A percentile compares a stretch with the other conserved stretches of the same genome.
These are phyloP conservation scores for Pseudonitzschia multistriata DNA, from an alignment of 108 stramenopile genomes.

Conservation along the genomic window DNA sequence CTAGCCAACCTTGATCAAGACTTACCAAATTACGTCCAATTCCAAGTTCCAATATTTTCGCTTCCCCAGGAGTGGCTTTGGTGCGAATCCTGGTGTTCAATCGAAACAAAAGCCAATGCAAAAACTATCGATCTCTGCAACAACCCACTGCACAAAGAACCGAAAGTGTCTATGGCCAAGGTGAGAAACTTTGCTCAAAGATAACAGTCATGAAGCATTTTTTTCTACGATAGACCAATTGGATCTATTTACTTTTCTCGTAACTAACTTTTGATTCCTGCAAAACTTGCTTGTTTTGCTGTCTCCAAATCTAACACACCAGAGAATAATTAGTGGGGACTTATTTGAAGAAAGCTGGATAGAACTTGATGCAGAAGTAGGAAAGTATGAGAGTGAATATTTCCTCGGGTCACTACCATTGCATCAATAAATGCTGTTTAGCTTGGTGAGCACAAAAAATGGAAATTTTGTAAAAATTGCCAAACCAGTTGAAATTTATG, in stretches of 20 bases:
- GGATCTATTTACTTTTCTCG: not conserved
- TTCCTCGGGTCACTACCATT: conserved; percentile 8
- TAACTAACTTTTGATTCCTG: not conserved
- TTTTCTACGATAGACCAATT: not conserved
- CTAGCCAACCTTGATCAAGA: conserved; percentile 95
- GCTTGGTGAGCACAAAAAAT: not conserved
- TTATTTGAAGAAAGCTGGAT: conserved; percentile 97
- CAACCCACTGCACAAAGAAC: conserved; percentile 98
- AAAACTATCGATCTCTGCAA: conserved; percentile 99
- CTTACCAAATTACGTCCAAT: conserved; percentile 97
- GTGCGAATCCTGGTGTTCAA: conserved; percentile 99
- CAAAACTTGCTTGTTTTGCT: not conserved
- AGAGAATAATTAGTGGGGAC: conserved; percentile 89
- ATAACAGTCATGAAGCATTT: not conserved
- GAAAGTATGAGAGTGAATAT: conserved; percentile 46
- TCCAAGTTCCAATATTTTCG: conserved; percentile 84
- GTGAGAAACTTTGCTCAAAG: not conserved
- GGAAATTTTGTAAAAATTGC: not conserved
- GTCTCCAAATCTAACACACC: not conserved
- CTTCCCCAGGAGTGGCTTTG: conserved; percentile 99
- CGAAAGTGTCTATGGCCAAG: conserved; percentile 98
- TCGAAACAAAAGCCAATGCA: conserved; percentile 90
- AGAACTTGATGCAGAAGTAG: conserved; percentile 94
- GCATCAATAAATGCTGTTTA: not conserved
- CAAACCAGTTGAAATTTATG: too few species aligned